These are phyloP conservation scores for Lithocarpus polystachyus DNA, from an alignment of 306 rosid species.

Conservation along the genomic window DNA sequence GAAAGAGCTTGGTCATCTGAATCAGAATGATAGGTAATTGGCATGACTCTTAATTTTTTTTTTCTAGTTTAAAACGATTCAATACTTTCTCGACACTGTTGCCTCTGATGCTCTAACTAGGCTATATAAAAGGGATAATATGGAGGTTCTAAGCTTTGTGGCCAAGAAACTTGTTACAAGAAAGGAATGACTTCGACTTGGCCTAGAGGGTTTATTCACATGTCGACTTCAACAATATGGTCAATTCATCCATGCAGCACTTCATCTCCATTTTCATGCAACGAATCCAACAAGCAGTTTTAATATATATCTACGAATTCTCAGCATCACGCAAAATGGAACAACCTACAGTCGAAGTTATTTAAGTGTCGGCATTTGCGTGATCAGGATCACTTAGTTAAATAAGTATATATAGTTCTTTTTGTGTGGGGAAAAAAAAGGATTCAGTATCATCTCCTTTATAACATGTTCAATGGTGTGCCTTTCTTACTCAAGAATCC, in stretches of 20 bases:
- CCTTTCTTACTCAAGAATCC: too few species aligned
- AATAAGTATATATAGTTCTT: not conserved
- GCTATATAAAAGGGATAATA: not conserved
- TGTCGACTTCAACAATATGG: conserved; percentile 1
- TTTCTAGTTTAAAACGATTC: not conserved
- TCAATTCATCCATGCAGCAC: not conserved
- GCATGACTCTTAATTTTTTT: conserved; percentile 24
- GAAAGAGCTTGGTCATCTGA: not conserved
- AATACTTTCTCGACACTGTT: conserved; percentile 2
- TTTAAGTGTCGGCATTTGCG: not conserved
- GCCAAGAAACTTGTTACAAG: conserved; percentile 31
- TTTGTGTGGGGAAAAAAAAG: not conserved
- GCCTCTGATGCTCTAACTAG: not conserved
- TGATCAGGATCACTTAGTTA: not conserved
- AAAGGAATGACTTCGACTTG: conserved; percentile 60
- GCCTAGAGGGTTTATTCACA: conserved; percentile 43
- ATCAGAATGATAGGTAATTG: not conserved
- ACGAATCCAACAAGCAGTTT: not conserved
- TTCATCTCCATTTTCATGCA: not conserved
- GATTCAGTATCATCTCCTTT: not conserved
- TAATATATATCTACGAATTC: too few species aligned
- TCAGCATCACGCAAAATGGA: not conserved
- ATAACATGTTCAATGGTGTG: not conserved
- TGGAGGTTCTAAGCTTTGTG: conserved; percentile 42
- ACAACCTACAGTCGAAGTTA: not conserved